These are phyloP conservation scores for Trichoderma guizhouense DNA, from an alignment of 2,329 filamentous ascomycete genomes.

Conservation along the genomic window DNA sequence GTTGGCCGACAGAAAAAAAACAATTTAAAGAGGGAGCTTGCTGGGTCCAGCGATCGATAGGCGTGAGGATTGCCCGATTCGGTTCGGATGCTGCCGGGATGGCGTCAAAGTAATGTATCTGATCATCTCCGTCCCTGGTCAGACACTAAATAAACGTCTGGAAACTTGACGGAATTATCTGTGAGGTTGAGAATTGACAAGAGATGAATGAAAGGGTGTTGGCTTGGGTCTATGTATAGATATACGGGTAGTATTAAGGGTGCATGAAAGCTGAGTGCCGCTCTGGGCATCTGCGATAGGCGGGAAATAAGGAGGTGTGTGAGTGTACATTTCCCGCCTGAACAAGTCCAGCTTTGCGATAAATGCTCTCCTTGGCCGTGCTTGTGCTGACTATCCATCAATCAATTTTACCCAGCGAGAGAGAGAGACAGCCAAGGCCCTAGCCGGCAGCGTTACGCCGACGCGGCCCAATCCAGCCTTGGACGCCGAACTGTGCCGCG, in stretches of 20 bases:
- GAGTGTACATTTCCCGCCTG: too few species aligned
- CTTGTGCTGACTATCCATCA: background rate
- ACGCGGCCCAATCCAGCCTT: background rate
- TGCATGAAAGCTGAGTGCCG: background rate
- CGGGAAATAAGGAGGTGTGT: background rate
- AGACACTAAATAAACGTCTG: background rate
- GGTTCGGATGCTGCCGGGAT: slow-evolving; percentile 6
- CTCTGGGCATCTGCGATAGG: background rate
- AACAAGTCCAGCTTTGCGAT: background rate
- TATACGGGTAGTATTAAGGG: background rate
- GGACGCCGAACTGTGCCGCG: background rate
- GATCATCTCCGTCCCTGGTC: background rate
- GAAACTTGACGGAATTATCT: background rate
- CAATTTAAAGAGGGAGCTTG: background rate
- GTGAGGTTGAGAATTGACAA: background rate
- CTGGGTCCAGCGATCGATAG: slow-evolving; percentile 6
- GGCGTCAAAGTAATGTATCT: background rate
- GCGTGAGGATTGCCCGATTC: slow-evolving; percentile 9
- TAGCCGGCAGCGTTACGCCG: background rate
- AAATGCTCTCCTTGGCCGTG: background rate
- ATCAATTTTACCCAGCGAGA: background rate
- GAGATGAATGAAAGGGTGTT: background rate
- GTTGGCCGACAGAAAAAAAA: background rate
- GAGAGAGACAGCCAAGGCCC: background rate
- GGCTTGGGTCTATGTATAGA: background rate